phyloP scores from a whole-genome alignment of 441 rosid genomes.

The Bocquillonia castaneifolia region DNA sequence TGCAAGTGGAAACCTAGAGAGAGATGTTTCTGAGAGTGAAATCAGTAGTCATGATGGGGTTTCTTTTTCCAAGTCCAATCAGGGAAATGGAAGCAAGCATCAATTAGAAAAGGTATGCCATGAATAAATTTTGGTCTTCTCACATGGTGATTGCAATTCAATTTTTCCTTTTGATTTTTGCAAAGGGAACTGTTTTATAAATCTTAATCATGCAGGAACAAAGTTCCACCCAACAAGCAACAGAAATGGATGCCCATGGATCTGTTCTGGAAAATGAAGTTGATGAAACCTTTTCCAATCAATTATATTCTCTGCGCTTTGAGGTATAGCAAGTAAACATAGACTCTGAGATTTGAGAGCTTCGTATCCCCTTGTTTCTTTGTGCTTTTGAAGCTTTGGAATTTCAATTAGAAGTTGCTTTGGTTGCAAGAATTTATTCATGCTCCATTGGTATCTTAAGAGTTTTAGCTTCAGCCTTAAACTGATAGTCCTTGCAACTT shows the following conservation, averaged over 20 bases:
- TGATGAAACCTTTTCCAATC: slow-evolving; percentile 29
- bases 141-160: slow-evolving; percentile 2
- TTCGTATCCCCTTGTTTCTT: neutral
- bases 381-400: neutral
- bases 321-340: slow-evolving; percentile 51
- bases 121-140: slow-evolving; percentile 8
- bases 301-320: slow-evolving; percentile 56
- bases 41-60: slow-evolving; percentile 24
- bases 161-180: slow-evolving; percentile 8
- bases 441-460: neutral
- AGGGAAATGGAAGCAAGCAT: slow-evolving; percentile 28
- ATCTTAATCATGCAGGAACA: slow-evolving; percentile 41
- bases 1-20: slow-evolving; percentile 28
- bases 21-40: slow-evolving; percentile 24
- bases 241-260: slow-evolving; percentile 25
- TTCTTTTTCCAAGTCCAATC: slow-evolving; percentile 28
- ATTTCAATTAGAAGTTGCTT: neutral
- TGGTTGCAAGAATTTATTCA: neutral
- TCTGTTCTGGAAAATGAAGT: slow-evolving; percentile 35
- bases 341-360: neutral
- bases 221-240: slow-evolving; percentile 12
- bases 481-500: neutral
- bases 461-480: neutral
- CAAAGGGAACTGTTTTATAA: slow-evolving; percentile 12
- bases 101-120: slow-evolving; percentile 37